Evolutionary conservation across 2,329 filamentous ascomycete genomes (phyloP).

Genomic region (Verticillium longisporum): DNA sequence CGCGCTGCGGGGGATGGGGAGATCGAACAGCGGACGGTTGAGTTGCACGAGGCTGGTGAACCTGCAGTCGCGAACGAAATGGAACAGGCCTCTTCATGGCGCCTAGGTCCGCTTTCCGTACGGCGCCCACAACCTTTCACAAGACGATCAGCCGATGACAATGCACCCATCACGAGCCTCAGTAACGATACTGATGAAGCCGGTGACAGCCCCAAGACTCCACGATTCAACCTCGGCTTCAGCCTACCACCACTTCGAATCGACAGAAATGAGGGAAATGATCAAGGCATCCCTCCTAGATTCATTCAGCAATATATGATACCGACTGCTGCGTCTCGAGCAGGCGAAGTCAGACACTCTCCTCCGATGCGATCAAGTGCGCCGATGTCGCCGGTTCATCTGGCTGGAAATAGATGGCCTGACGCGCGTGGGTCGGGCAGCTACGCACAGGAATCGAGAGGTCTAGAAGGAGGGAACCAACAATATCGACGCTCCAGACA

Average conservation of each 20-base stretch:
- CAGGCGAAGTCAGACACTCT: neutral
- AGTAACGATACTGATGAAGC: neutral
- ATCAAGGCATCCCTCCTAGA: neutral
- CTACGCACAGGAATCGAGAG: neutral
- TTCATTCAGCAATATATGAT: too few species aligned
- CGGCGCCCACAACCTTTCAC: neutral
- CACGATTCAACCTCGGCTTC: constrained; percentile 28
- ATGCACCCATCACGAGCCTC: neutral
- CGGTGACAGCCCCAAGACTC: constrained; percentile 39
- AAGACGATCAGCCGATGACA: neutral
- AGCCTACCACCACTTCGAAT: neutral
- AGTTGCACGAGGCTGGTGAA: neutral
- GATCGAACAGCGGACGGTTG: neutral
- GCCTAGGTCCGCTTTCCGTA: neutral
- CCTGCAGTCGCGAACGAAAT: neutral
- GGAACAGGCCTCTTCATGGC: neutral
- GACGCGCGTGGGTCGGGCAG: neutral
- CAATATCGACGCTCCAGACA: neutral
- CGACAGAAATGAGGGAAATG: neutral
- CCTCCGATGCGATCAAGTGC: neutral
- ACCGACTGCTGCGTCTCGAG: neutral
- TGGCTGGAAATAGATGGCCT: neutral
- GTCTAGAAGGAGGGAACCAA: neutral
- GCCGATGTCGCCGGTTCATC: neutral
- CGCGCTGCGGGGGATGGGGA: neutral